Percentiles rank a stretch among this genome's conserved stretches.
Conservation (phyloP, 257 asterid genomes). For the Gentiana straminea region DNA sequence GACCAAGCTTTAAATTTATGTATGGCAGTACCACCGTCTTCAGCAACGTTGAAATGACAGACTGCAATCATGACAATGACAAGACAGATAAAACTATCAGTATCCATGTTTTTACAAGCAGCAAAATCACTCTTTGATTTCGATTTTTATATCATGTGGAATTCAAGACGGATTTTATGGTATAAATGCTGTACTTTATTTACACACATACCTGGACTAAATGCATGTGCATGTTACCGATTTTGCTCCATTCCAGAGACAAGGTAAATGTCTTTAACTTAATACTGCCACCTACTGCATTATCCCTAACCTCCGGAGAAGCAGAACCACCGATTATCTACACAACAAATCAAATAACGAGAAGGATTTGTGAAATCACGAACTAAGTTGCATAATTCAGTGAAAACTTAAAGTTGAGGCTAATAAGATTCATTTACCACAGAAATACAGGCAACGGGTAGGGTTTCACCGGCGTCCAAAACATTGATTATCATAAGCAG, state of each 20-base stretch:
- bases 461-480: constrained; percentile 39
- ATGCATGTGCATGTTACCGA: constrained; percentile 71
- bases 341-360: constrained; percentile 5
- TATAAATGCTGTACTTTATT: neutral
- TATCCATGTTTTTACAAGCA: too few species aligned
- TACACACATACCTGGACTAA: constrained; percentile 54
- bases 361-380: neutral
- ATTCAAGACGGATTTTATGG: neutral
- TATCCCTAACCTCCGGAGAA: constrained; percentile 47
- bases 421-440: constrained; percentile 27
- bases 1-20: constrained; percentile 43
- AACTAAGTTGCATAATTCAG: too few species aligned
- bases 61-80: constrained; percentile 30
- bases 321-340: constrained; percentile 64
- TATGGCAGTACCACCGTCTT: constrained; percentile 60
- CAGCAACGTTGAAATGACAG: constrained; percentile 42
- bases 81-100: too few species aligned
- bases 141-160: too few species aligned
- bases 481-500: constrained; percentile 56
- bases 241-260: constrained; percentile 74
- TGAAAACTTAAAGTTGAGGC: too few species aligned
- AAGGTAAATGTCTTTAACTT: constrained; percentile 50
- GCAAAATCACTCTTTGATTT: too few species aligned
- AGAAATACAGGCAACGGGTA: constrained; percentile 71
- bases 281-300: constrained; percentile 43